phyloP scores from a whole-genome alignment of 768 basidiomycete species.

The Mycena vitilis region DNA sequence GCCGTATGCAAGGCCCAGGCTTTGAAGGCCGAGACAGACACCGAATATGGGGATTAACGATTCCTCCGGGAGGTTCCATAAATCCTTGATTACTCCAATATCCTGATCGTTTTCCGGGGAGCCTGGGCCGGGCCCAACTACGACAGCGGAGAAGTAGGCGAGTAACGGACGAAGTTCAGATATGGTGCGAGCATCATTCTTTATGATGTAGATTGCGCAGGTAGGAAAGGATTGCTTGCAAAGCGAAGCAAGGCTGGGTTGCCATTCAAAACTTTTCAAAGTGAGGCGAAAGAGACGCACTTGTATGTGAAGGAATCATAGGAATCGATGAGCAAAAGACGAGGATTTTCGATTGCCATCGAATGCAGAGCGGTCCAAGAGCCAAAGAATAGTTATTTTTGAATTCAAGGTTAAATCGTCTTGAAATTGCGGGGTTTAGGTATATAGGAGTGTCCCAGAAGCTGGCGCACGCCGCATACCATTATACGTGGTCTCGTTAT shows the following conservation, averaged over 20 bases:
- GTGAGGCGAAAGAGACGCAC: conserved; percentile 52
- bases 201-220: conserved; percentile 74
- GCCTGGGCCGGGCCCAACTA: conserved; percentile 86
- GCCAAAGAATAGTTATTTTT: background rate
- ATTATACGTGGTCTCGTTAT: conserved; percentile 1
- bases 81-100: conserved; percentile 73
- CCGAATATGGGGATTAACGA: conserved; percentile 79
- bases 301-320: conserved; percentile 93
- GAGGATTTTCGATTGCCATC: conserved; percentile 56
- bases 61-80: conserved; percentile 72
- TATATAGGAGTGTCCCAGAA: background rate
- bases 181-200: conserved; percentile 72
- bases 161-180: conserved; percentile 65
- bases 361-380: background rate
- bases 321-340: conserved; percentile 81
- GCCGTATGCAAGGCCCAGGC: conserved; percentile 74
- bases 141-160: conserved; percentile 70
- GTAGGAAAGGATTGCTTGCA: conserved; percentile 72
- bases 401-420: too few species aligned
- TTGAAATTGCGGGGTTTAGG: background rate
- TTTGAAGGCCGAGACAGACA: conserved; percentile 87
- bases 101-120: conserved; percentile 73
- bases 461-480: background rate
- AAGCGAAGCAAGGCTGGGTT: conserved; percentile 74
- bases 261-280: conserved; percentile 1